Conservation (phyloP, 441 rosid genomes). For the Gossypium laxum region DNA sequence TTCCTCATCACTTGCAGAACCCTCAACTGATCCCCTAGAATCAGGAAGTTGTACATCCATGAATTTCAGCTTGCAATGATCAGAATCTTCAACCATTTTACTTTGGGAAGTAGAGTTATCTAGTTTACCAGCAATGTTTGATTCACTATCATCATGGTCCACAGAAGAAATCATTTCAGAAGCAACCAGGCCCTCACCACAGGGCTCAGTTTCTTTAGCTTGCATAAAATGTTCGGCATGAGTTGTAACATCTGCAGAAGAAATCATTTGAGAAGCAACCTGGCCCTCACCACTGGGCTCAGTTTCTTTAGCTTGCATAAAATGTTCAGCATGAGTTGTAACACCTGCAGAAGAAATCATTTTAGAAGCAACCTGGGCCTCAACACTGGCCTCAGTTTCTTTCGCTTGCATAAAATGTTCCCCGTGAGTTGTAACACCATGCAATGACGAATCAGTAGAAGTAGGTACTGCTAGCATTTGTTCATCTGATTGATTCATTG, state of each 20-base stretch:
- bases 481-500: background rate
- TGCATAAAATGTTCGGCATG: conserved; percentile 10
- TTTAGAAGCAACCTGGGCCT: conserved; percentile 23
- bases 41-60: conserved; percentile 23
- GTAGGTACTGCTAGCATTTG: background rate
- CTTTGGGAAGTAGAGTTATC: conserved; percentile 25
- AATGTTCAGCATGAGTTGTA: conserved; percentile 4
- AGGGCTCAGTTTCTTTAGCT: conserved; percentile 17
- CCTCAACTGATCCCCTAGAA: conserved; percentile 33
- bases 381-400: conserved; percentile 14
- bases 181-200: conserved; percentile 20
- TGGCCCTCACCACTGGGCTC: conserved; percentile 17
- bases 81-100: conserved; percentile 22
- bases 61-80: conserved; percentile 16
- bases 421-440: background rate
- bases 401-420: conserved; percentile 16
- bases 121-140: conserved; percentile 22
- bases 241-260: conserved; percentile 9
- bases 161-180: conserved; percentile 15
- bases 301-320: conserved; percentile 12
- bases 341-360: conserved; percentile 13
- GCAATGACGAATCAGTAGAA: background rate
- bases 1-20: conserved; percentile 45
- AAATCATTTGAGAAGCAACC: conserved; percentile 16
- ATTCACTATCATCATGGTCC: conserved; percentile 22